Evolutionary conservation across 768 basidiomycete genomes (phyloP).

Genomic region (Trametes coccinea): DNA sequence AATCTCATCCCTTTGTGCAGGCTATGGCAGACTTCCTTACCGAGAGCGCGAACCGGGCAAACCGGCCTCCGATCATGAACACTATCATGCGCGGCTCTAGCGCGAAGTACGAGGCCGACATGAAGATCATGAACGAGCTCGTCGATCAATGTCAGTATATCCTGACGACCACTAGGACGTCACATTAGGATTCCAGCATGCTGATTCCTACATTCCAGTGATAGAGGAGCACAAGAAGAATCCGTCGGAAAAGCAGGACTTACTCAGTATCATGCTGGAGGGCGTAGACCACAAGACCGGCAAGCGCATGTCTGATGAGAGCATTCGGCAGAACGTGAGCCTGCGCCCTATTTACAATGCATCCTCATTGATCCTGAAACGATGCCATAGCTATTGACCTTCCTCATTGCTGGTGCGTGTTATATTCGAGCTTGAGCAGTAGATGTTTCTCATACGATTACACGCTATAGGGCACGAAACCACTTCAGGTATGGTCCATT

Average conservation of each 20-base stretch:
- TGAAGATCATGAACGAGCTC: slow-evolving; percentile 43
- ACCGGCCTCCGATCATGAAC: slow-evolving; percentile 38
- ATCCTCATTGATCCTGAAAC: neutral
- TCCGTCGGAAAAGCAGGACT: slow-evolving; percentile 43
- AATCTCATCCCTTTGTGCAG: slow-evolving; percentile 40
- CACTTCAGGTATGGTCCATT: slow-evolving; percentile 30
- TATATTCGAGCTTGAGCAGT: neutral
- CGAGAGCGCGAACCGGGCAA: slow-evolving; percentile 39
- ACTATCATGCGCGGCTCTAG: slow-evolving; percentile 37
- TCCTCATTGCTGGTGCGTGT: slow-evolving; percentile 46
- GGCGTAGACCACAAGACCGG: slow-evolving; percentile 48
- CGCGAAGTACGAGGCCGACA: slow-evolving; percentile 43
- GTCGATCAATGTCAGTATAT: slow-evolving; percentile 39
- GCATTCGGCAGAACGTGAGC: slow-evolving; percentile 44
- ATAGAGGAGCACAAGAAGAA: slow-evolving; percentile 41
- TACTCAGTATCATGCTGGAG: slow-evolving; percentile 48
- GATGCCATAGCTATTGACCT: slow-evolving; percentile 43
- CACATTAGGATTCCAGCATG: neutral
- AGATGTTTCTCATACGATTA: neutral
- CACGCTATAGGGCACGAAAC: slow-evolving; percentile 38
- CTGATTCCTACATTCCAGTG: slow-evolving; percentile 29
- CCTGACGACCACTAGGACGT: too few relatives aligned
- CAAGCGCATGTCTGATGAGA: slow-evolving; percentile 40
- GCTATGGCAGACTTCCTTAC: slow-evolving; percentile 44
- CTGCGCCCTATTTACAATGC: neutral